Conservation (phyloP, 495 filamentous ascomycete species). For the Hypoxylon fuscum region DNA sequence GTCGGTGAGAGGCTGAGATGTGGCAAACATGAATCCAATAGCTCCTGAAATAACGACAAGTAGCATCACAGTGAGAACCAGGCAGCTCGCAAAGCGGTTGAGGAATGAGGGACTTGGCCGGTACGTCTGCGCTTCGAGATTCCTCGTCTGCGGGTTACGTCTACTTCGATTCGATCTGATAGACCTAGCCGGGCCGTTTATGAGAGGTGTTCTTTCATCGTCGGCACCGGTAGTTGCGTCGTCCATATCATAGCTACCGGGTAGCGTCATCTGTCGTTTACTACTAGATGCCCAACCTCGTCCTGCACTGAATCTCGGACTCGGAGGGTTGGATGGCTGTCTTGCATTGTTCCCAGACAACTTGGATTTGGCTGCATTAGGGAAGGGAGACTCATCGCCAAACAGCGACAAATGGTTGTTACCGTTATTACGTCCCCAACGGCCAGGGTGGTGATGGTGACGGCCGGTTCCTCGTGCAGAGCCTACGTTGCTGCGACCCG, state of each 20-base stretch:
- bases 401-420: slow-evolving; percentile 77
- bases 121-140: slow-evolving; percentile 78
- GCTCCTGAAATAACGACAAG: slow-evolving; percentile 79
- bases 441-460: slow-evolving; percentile 77
- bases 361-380: slow-evolving; percentile 51
- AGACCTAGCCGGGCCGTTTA: slow-evolving; percentile 58
- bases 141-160: slow-evolving; percentile 65
- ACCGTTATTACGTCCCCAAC: slow-evolving; percentile 69
- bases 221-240: slow-evolving; percentile 72
- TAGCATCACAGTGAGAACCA: slow-evolving; percentile 77
- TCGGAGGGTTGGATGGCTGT: slow-evolving; percentile 71
- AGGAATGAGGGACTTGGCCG: slow-evolving; percentile 68
- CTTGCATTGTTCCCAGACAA: slow-evolving; percentile 52
- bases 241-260: slow-evolving; percentile 62
- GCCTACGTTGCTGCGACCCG: slow-evolving; percentile 65
- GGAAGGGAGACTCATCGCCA: slow-evolving; percentile 78
- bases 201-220: slow-evolving; percentile 86
- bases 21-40: slow-evolving; percentile 86
- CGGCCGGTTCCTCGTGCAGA: slow-evolving; percentile 71
- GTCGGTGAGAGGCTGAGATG: slow-evolving; percentile 84
- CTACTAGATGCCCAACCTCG: slow-evolving; percentile 39
- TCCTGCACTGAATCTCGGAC: slow-evolving; percentile 51
- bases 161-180: slow-evolving; percentile 69
- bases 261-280: slow-evolving; percentile 46
- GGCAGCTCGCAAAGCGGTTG: slow-evolving; percentile 79